phyloP scores from a whole-genome alignment of 2,329 filamentous ascomycete genomes.

The Cryphonectria nitschkei region DNA sequence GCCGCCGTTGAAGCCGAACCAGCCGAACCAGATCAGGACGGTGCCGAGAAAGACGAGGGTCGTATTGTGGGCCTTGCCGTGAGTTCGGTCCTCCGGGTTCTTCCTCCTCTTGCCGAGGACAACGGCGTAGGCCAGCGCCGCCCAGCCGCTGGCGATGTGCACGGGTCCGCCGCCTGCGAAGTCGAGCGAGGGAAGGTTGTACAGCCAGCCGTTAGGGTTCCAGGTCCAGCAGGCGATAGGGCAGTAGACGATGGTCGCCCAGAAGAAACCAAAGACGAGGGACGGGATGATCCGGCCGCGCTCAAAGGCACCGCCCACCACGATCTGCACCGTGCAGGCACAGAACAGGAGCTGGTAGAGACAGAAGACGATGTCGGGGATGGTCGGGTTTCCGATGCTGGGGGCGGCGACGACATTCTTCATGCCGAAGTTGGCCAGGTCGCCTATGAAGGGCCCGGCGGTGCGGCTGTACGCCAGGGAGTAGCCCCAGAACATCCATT shows the following conservation, averaged over 20 bases:
- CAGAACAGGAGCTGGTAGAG: constrained; percentile 68
- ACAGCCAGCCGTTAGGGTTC: constrained; percentile 69
- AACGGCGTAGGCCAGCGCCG: constrained; percentile 66
- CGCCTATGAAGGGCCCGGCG: constrained; percentile 75
- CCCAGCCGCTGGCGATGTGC: constrained; percentile 65
- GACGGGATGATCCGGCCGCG: constrained; percentile 59
- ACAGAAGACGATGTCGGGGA: constrained; percentile 69
- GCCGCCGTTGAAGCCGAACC: constrained; percentile 58
- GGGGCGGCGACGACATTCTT: constrained; percentile 64
- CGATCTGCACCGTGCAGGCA: constrained; percentile 64
- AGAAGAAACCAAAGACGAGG: constrained; percentile 54
- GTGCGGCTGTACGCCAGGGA: constrained; percentile 81
- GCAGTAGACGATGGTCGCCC: constrained; percentile 68
- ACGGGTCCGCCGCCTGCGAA: constrained; percentile 67
- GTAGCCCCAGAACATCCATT: constrained; percentile 96
- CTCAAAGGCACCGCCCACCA: constrained; percentile 64
- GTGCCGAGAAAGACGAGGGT: constrained; percentile 67
- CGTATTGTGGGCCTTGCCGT: constrained; percentile 64
- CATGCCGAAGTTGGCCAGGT: constrained; percentile 76
- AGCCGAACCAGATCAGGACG: constrained; percentile 67
- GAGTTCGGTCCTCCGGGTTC: constrained; percentile 50
- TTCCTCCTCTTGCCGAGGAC: constrained; percentile 62
- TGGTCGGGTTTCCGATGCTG: constrained; percentile 56
- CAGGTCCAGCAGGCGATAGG: constrained; percentile 69
- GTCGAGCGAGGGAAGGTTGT: constrained; percentile 61